Evolutionary conservation across 306 rosid genomes (phyloP).

Genomic region (Dalbergia oliveri): DNA sequence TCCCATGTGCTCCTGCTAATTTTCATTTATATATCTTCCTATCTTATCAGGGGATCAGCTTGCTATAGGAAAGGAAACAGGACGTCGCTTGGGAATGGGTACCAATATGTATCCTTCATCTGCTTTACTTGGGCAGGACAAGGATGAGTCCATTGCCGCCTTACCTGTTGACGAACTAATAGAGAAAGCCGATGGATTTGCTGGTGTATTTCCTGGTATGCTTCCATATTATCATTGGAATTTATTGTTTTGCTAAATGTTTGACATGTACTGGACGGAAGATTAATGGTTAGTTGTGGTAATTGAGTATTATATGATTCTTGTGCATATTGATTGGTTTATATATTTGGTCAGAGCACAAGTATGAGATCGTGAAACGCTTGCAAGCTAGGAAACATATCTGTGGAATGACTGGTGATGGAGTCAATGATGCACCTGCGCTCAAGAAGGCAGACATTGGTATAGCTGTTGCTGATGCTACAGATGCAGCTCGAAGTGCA

Average conservation of each 20-base stretch:
- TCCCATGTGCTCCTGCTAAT: conserved; percentile 8
- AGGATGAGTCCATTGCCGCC: conserved; percentile 92
- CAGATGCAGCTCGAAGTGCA: conserved; percentile 99
- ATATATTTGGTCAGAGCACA: conserved; percentile 75
- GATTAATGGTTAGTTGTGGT: conserved; percentile 11
- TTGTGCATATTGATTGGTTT: conserved; percentile 41
- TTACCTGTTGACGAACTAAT: conserved; percentile 91
- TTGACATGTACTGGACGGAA: conserved; percentile 16
- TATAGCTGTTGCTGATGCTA: conserved; percentile 99
- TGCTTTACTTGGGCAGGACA: conserved; percentile 93
- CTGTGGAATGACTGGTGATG: conserved; percentile 99
- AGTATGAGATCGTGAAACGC: conserved; percentile 97
- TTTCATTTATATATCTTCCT: conserved; percentile 20
- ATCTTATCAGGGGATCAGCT: conserved; percentile 86
- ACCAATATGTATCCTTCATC: conserved; percentile 99
- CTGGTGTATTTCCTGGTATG: conserved; percentile 97
- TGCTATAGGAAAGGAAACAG: conserved; percentile 99
- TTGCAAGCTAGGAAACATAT: conserved; percentile 98
- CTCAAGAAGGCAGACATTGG: conserved; percentile 99
- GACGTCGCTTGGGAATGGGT: conserved; percentile 99
- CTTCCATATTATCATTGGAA: conserved; percentile 26
- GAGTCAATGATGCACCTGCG: conserved; percentile 99
- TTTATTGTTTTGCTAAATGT: conserved; percentile 22
- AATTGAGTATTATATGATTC: conserved; percentile 11
- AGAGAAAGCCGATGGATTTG: conserved; percentile 98